Percentiles rank a stretch among this genome's conserved stretches.
Evolutionary conservation across 139 green algal species (phyloP).

Genomic region (Ettlia oleoabundans): DNA sequence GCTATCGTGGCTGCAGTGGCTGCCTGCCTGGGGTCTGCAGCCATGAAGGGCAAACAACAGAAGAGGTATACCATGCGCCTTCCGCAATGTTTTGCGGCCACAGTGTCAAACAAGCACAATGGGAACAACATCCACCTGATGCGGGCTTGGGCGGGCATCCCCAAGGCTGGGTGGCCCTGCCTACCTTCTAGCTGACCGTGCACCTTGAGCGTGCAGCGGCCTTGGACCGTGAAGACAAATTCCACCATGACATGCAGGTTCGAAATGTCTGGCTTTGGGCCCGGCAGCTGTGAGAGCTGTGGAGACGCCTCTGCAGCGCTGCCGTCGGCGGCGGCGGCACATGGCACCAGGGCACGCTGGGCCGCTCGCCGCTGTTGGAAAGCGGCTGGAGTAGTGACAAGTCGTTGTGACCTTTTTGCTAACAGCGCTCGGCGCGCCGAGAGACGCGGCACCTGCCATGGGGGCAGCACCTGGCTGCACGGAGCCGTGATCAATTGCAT

Average conservation of each 20-base stretch:
- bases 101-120: background rate
- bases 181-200: no score
- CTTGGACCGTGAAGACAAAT: background rate
- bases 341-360: no score
- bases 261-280: background rate
- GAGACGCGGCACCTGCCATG: no score
- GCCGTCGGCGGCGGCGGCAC: no score
- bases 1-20: background rate
- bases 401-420: no score
- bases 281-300: background rate
- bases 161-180: no score
- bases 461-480: no score
- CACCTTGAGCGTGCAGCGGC: slow-evolving; percentile 5
- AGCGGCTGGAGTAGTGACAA: no score
- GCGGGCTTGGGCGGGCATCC: no score
- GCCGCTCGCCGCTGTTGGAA: no score
- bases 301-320: background rate
- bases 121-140: background rate
- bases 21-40: background rate
- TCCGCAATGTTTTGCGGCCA: background rate
- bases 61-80: background rate
- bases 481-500: no score
- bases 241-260: background rate
- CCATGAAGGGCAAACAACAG: background rate
- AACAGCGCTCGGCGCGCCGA: no score